These are phyloP conservation scores for Microcyclosporella mali DNA, from an alignment of 2,329 filamentous ascomycete genomes.

Conservation along the genomic window DNA sequence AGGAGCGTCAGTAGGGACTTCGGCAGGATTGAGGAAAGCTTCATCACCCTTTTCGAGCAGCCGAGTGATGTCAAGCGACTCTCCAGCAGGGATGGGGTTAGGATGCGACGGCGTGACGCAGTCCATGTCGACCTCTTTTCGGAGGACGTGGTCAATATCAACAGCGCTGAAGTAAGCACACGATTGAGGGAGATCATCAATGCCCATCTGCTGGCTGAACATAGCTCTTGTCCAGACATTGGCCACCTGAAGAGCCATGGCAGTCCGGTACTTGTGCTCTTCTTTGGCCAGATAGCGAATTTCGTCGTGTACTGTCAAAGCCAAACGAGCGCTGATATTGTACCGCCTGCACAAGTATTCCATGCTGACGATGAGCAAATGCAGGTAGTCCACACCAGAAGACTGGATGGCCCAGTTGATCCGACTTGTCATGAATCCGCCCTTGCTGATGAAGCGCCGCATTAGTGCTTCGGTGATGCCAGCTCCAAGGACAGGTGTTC, in stretches of 20 bases:
- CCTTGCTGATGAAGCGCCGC: conserved; percentile 77
- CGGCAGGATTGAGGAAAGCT: conserved; percentile 62
- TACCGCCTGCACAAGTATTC: conserved; percentile 83
- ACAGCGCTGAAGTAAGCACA: conserved; percentile 95
- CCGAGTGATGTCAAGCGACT: conserved; percentile 75
- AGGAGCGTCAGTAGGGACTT: conserved; percentile 54
- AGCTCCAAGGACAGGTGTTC: conserved; percentile 86
- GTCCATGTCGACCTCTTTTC: conserved; percentile 97
- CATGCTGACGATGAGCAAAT: conserved; percentile 89
- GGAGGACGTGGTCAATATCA: conserved; percentile 89
- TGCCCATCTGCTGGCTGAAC: conserved; percentile 95
- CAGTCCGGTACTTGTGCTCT: conserved; percentile 78
- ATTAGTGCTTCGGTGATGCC: conserved; percentile 95
- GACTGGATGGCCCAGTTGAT: conserved; percentile 99
- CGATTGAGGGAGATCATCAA: conserved; percentile 85
- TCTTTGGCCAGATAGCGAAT: conserved; percentile 87
- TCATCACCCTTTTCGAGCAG: conserved; percentile 66
- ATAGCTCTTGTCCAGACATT: conserved; percentile 97
- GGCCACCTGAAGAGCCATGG: conserved; percentile 86
- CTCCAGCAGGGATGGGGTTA: conserved; percentile 71
- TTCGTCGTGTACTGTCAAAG: conserved; percentile 95
- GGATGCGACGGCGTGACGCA: conserved; percentile 87
- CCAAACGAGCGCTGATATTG: conserved; percentile 75
- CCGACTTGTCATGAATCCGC: conserved; percentile 87
- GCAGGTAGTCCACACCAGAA: conserved; percentile 92